These are phyloP conservation scores for Fusarium oligoseptatum DNA, from an alignment of 2,329 filamentous ascomycete genomes.

Conservation along the genomic window DNA sequence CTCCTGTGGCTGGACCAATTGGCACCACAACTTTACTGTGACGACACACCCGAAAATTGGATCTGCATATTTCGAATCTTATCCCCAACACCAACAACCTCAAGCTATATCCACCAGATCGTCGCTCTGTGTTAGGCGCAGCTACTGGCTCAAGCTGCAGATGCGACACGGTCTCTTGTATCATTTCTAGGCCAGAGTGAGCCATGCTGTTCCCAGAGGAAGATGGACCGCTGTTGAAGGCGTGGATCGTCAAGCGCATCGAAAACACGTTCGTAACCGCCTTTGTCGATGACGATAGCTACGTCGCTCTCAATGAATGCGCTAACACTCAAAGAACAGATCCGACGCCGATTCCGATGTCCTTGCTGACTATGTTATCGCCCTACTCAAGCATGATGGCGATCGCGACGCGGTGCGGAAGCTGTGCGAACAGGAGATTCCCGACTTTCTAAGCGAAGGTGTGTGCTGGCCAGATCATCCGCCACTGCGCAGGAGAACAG, in stretches of 20 bases:
- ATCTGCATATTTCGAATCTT: constrained; percentile 17
- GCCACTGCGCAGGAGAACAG: background rate
- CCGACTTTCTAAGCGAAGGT: constrained; percentile 81
- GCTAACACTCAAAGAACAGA: constrained; percentile 56
- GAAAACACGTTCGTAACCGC: constrained; percentile 74
- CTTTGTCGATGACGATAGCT: constrained; percentile 5
- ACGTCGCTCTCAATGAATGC: constrained; percentile 5
- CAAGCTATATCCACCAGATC: background rate
- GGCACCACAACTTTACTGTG: constrained; percentile 22
- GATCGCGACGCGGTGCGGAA: constrained; percentile 72
- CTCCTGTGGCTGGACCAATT: background rate
- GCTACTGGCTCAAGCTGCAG: background rate
- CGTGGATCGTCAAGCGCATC: constrained; percentile 82
- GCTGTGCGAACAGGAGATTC: constrained; percentile 78
- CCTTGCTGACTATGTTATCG: constrained; percentile 86
- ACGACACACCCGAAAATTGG: constrained; percentile 42
- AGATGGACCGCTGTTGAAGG: constrained; percentile 75
- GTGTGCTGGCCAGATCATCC: background rate
- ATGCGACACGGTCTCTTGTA: constrained; percentile 11
- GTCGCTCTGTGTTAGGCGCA: constrained; percentile 6
- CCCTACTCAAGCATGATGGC: constrained; percentile 79
- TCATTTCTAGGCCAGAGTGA: constrained; percentile 4
- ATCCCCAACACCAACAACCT: constrained; percentile 15
- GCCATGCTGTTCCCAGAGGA: constrained; percentile 73
- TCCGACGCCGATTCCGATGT: constrained; percentile 86